phyloP scores from a whole-genome alignment of 495 filamentous ascomycete genomes.

The Aspergillus biplanus region DNA sequence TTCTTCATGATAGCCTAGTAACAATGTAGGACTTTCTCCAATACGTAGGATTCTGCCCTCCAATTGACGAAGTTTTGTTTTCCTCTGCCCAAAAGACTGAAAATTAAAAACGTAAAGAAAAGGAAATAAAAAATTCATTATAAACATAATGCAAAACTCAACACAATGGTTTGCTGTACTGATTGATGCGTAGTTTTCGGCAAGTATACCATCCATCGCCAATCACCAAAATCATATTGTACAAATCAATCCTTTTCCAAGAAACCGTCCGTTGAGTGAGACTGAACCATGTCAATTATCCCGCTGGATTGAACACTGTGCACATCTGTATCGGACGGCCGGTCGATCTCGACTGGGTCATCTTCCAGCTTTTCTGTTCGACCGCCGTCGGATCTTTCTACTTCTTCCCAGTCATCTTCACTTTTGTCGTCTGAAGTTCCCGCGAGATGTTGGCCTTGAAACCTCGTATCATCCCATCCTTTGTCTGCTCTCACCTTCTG shows the following conservation, averaged over 20 bases:
- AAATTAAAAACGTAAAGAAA: too few species aligned
- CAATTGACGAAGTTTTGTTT: too few species aligned
- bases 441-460: slow-evolving; percentile 9
- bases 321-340: slow-evolving; percentile 33
- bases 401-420: slow-evolving; percentile 46
- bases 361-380: slow-evolving; percentile 33
- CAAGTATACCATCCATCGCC: too few species aligned
- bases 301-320: slow-evolving; percentile 38
- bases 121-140: too few species aligned
- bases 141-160: too few species aligned
- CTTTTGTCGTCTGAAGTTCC: slow-evolving; percentile 23
- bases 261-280: slow-evolving; percentile 27
- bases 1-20: too few species aligned
- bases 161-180: too few species aligned
- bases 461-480: slow-evolving; percentile 10
- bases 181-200: too few species aligned
- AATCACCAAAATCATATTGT: too few species aligned
- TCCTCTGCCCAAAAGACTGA: too few species aligned
- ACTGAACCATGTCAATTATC: slow-evolving; percentile 29
- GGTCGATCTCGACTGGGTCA: slow-evolving; percentile 34
- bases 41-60: too few species aligned
- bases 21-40: too few species aligned
- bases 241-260: slow-evolving; percentile 28
- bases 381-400: slow-evolving; percentile 32
- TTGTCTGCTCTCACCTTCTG: slow-evolving; percentile 26